Evolutionary conservation across 179 eudicot species (phyloP).

Genomic region (Silene noctiflora): DNA sequence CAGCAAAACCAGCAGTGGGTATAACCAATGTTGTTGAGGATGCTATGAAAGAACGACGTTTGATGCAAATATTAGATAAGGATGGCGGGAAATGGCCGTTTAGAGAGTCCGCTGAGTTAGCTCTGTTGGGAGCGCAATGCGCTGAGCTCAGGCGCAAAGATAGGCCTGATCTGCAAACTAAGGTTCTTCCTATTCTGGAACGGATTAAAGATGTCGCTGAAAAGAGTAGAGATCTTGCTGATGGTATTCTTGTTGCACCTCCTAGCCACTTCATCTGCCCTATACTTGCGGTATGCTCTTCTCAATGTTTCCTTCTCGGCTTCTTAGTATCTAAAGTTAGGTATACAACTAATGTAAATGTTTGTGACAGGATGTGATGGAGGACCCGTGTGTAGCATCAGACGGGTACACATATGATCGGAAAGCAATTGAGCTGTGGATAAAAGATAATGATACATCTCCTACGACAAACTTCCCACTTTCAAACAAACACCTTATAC

Average conservation of each 20-base stretch:
- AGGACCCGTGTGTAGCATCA: constrained; percentile 87
- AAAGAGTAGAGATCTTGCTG: constrained; percentile 34
- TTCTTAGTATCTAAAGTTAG: no score
- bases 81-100: constrained; percentile 72
- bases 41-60: constrained; percentile 48
- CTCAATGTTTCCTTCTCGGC: no score
- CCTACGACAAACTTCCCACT: constrained; percentile 64
- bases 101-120: constrained; percentile 58
- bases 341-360: not conserved
- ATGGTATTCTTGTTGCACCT: constrained; percentile 32
- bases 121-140: constrained; percentile 52
- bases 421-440: constrained; percentile 67
- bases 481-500: constrained; percentile 51
- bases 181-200: constrained; percentile 60
- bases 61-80: constrained; percentile 47
- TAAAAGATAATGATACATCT: constrained; percentile 51
- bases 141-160: constrained; percentile 71
- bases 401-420: constrained; percentile 91
- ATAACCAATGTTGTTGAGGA: constrained; percentile 52
- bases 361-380: constrained; percentile 64
- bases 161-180: constrained; percentile 58
- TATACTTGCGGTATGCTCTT: constrained; percentile 50
- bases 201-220: constrained; percentile 56
- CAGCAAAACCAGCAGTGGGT: constrained; percentile 63
- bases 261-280: constrained; percentile 72